A percentile compares a stretch with the other conserved stretches of the same genome.
These are phyloP conservation scores for Aspergillus carlsbadensis DNA, from an alignment of 495 filamentous ascomycete genomes.

Conservation along the genomic window DNA sequence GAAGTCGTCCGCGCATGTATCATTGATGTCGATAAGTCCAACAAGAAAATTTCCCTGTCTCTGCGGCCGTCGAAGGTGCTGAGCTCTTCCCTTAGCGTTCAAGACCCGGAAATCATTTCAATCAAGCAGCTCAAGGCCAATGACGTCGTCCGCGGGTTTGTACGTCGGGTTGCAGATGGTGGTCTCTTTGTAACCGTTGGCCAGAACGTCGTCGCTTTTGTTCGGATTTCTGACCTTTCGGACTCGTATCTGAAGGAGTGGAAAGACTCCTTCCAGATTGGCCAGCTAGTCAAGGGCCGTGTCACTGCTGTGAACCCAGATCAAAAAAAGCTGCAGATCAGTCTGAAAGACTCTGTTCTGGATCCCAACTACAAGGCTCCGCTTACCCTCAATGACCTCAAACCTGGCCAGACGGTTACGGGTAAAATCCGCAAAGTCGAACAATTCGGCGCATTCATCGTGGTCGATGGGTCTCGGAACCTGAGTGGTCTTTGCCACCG, in stretches of 20 bases:
- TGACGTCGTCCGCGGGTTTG: constrained; percentile 82
- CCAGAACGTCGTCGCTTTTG: constrained; percentile 74
- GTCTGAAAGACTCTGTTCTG: constrained; percentile 77
- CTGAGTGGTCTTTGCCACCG: constrained; percentile 91
- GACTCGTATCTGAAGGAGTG: constrained; percentile 92
- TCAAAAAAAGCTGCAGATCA: constrained; percentile 77
- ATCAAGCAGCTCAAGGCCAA: constrained; percentile 70
- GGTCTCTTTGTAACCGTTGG: constrained; percentile 83
- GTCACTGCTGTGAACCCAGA: constrained; percentile 64
- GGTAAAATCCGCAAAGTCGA: constrained; percentile 91
- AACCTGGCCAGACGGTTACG: constrained; percentile 75
- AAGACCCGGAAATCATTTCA: constrained; percentile 73
- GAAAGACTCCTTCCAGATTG: constrained; percentile 82
- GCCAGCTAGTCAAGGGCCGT: constrained; percentile 86
- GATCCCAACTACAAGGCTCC: constrained; percentile 75
- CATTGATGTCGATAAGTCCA: constrained; percentile 72
- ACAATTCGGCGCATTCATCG: constrained; percentile 91
- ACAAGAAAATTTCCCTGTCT: constrained; percentile 80
- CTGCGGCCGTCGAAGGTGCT: constrained; percentile 83
- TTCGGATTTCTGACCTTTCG: constrained; percentile 82
- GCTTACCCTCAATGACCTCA: constrained; percentile 67
- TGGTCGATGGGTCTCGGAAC: constrained; percentile 78
- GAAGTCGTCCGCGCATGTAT: constrained; percentile 84
- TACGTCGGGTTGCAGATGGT: constrained; percentile 81
- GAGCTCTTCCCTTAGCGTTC: constrained; percentile 79